phyloP scores from a whole-genome alignment of 2,329 filamentous ascomycete species.

The Dryadomyces sulphureus region DNA sequence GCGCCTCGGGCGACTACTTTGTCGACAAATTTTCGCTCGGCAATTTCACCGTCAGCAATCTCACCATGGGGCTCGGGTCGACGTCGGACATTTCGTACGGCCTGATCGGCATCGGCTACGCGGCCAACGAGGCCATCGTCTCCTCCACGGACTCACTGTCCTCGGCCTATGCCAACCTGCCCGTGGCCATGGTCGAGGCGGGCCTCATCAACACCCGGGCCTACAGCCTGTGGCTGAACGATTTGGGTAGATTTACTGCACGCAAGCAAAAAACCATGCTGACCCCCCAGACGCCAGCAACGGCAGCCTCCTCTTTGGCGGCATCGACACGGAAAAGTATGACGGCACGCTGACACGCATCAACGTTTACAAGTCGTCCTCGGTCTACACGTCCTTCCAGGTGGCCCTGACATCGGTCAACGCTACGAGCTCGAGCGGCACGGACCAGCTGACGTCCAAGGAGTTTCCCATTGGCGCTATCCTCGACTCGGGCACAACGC shows the following conservation, averaged over 20 bases:
- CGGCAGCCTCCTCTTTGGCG: slow-evolving; percentile 64
- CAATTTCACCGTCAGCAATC: slow-evolving; percentile 31
- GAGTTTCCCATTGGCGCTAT: slow-evolving; percentile 42
- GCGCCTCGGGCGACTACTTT: slow-evolving; percentile 42
- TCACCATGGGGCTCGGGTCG: slow-evolving; percentile 43
- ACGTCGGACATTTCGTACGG: slow-evolving; percentile 41
- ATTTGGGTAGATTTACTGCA: slow-evolving; percentile 20
- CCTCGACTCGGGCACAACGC: slow-evolving; percentile 61
- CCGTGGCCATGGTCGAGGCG: slow-evolving; percentile 46
- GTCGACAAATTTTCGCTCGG: slow-evolving; percentile 41
- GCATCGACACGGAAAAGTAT: slow-evolving; percentile 66
- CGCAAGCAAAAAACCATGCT: background rate
- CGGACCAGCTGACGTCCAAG: slow-evolving; percentile 27
- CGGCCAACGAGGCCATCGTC: slow-evolving; percentile 35
- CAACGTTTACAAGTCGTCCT: slow-evolving; percentile 34
- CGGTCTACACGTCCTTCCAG: slow-evolving; percentile 29
- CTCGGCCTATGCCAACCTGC: slow-evolving; percentile 40
- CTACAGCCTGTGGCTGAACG: slow-evolving; percentile 57
- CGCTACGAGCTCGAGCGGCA: slow-evolving; percentile 33
- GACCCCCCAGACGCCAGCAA: slow-evolving; percentile 32
- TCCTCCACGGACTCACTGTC: slow-evolving; percentile 13
- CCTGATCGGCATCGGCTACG: slow-evolving; percentile 46
- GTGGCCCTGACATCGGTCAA: slow-evolving; percentile 32
- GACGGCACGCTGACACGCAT: slow-evolving; percentile 46
- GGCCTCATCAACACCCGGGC: slow-evolving; percentile 51